Percentiles rank a stretch among this genome's conserved stretches.
Conservation (phyloP, 139 green algal genomes). For the Chlorella ohadii region DNA sequence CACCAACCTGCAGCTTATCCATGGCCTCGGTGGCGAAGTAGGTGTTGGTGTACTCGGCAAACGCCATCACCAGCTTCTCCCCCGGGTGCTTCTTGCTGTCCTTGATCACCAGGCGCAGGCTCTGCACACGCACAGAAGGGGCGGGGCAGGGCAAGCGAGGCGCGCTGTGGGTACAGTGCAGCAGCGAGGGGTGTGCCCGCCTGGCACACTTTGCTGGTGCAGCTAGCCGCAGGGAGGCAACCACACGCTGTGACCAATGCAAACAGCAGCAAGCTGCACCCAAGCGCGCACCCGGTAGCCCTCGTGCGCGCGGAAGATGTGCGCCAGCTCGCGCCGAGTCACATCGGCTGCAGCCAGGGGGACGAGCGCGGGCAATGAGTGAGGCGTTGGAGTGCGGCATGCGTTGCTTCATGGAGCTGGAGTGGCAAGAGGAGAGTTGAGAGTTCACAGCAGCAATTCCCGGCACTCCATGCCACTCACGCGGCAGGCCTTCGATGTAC, state of each 20-base stretch:
- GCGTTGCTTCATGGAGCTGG: too few species aligned
- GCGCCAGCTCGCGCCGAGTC: constrained; percentile 63
- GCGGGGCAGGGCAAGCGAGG: background rate
- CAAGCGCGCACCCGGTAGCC: constrained; percentile 69
- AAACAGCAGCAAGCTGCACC: too few species aligned
- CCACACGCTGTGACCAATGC: background rate
- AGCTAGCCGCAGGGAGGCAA: too few species aligned
- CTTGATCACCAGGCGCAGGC: constrained; percentile 60
- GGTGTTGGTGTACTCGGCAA: constrained; percentile 58
- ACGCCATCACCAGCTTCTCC: constrained; percentile 50
- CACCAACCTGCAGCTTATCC: constrained; percentile 44
- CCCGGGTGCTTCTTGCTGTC: constrained; percentile 41
- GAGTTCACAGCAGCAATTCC: background rate
- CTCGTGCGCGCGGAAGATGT: constrained; percentile 76
- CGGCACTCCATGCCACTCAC: background rate
- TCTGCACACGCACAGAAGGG: constrained; percentile 24
- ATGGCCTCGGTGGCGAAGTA: constrained; percentile 42
- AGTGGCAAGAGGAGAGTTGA: too few species aligned
- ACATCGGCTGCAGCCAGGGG: constrained; percentile 44
- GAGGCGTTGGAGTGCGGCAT: too few species aligned
- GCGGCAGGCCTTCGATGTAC: constrained; percentile 63
- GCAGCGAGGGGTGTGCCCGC: too few species aligned
- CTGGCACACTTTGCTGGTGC: background rate
- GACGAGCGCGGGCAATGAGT: background rate
- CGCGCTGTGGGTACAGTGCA: too few species aligned